Evolutionary conservation across 768 basidiomycete species (phyloP).

Genomic region (Amanita subjunquillea): DNA sequence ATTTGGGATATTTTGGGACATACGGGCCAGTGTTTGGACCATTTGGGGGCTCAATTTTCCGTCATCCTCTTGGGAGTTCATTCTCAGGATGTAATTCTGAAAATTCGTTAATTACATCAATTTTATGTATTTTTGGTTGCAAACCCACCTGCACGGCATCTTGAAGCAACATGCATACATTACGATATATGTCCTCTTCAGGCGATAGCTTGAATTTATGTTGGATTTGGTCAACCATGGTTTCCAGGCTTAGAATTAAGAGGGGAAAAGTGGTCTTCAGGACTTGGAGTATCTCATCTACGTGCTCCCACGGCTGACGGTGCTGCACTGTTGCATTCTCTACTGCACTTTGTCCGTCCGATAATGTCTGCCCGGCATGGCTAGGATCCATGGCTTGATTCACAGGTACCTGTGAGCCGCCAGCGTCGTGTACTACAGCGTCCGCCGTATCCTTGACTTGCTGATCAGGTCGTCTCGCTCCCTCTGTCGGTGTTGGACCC

Average conservation of each 20-base stretch:
- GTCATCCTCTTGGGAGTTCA: constrained; percentile 58
- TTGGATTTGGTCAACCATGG: constrained; percentile 90
- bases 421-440: constrained; percentile 9
- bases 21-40: constrained; percentile 43
- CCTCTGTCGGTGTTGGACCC: constrained; percentile 19
- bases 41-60: constrained; percentile 49
- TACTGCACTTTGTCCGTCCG: constrained; percentile 12
- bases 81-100: constrained; percentile 63
- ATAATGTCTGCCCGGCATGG: constrained; percentile 9
- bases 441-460: constrained; percentile 17
- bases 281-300: constrained; percentile 89
- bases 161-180: constrained; percentile 76
- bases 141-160: constrained; percentile 72
- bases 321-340: constrained; percentile 17
- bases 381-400: constrained; percentile 7
- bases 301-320: constrained; percentile 77
- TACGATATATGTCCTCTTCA: constrained; percentile 93
- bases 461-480: constrained; percentile 19
- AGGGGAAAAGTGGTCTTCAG: constrained; percentile 95
- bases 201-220: constrained; percentile 79
- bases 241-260: constrained; percentile 90
- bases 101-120: neutral
- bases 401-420: constrained; percentile 2
- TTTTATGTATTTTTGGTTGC: neutral
- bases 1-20: constrained; percentile 48